A percentile compares a stretch with the other conserved stretches of the same genome.
phyloP scores from a whole-genome alignment of 2,329 filamentous ascomycete species.

The Lasiodiplodia sp. region DNA sequence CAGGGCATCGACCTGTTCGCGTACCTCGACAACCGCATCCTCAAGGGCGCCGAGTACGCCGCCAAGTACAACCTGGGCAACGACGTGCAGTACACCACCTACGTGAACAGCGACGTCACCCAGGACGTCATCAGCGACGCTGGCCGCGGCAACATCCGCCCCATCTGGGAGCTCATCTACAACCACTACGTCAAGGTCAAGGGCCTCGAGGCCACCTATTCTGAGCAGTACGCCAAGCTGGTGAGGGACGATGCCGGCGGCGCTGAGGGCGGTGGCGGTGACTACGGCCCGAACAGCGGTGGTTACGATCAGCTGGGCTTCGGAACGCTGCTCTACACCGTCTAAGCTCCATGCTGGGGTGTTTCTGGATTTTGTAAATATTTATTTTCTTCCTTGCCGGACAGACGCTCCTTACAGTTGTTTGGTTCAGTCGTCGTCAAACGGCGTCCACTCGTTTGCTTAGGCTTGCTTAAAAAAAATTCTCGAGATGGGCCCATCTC shows the following conservation, averaged over 20 bases:
- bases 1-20: constrained; percentile 53
- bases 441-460: neutral
- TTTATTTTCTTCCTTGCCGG: neutral
- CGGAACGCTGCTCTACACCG: constrained; percentile 41
- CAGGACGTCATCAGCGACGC: constrained; percentile 44
- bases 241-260: constrained; percentile 45
- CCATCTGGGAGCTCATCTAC: constrained; percentile 50
- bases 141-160: constrained; percentile 46
- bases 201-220: constrained; percentile 48
- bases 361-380: neutral
- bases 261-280: constrained; percentile 54
- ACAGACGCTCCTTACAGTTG: neutral
- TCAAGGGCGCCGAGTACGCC: constrained; percentile 48
- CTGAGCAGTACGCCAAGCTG: constrained; percentile 43
- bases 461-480: neutral
- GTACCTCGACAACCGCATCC: constrained; percentile 43
- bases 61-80: constrained; percentile 54
- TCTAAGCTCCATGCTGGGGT: neutral
- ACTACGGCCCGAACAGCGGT: constrained; percentile 52
- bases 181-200: constrained; percentile 49
- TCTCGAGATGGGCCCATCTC: neutral
- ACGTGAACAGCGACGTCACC: constrained; percentile 49
- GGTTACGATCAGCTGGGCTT: constrained; percentile 52
- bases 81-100: constrained; percentile 52
- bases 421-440: neutral